Base-by-base conservation (phyloP, 2,329 filamentous ascomycete species). In the Lasiodiplodia hormozganensis region DNA sequence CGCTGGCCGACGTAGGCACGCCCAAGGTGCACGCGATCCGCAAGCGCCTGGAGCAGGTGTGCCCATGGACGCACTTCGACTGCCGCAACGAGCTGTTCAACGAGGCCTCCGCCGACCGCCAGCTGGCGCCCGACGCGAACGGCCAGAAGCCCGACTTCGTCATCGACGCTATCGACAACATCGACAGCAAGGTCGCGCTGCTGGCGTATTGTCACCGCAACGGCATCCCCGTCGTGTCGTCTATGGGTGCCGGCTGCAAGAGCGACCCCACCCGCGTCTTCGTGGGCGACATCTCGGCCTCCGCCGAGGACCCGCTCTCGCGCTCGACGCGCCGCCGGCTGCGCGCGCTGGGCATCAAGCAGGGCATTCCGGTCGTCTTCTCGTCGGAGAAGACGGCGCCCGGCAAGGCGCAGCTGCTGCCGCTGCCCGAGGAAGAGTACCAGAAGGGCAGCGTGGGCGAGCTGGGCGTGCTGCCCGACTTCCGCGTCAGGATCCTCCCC, bases 151-250 rank as follows among this genome's bases (percentile, higher is more conserved):
- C 94, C 1, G 91, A 95, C 74, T 99, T 90, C 75, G 89, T 99
- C n/a, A 88, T 99, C 43, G 96, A 99, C 80, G 96, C 95, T 25
- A 99, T 99, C 72, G 96, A 99, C 80, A 98, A 99, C 77, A 98
- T 99, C 71, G 93, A 97, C 64, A 97, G 93, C 66, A 99, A 99
- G 82, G 95, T 99, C 3, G 91, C 90, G 21, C 83, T 99, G 67
- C 85, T 99, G 51, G 90, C 93, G 74, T 97, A 96, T 81, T 99
- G 96, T 81, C 86, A 94, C 77, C 87, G 89, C 70, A 87, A 93
- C 76, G 84, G 86, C 1, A 83, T 98, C 31, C 90, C 89, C 0
- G 93, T 99, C 34, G 94, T 99, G 70, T 96, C 93, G 18, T 92
- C 93, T 38, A 98, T 98, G 94, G 96, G 96, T 0, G 96, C 96